These are phyloP conservation scores for Polychaeton citri DNA, from an alignment of 2,329 filamentous ascomycete genomes.

Conservation along the genomic window DNA sequence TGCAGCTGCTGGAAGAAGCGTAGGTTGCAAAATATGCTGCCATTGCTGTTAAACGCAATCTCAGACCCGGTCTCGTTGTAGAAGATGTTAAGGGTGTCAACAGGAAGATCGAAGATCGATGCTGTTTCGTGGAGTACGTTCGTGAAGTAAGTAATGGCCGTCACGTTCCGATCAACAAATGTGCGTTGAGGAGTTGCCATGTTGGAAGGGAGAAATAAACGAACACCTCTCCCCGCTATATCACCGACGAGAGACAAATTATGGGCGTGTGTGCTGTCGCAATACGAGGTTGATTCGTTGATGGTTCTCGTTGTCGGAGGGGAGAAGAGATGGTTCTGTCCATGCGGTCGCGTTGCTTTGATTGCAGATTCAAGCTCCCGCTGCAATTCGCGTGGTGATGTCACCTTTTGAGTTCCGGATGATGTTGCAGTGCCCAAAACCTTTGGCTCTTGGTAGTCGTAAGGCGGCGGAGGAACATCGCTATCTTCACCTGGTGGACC, in stretches of 20 bases:
- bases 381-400: conserved; percentile 38
- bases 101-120: conserved; percentile 57
- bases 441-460: conserved; percentile 14
- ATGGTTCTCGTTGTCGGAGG: conserved; percentile 59
- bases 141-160: conserved; percentile 56
- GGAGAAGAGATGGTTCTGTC: conserved; percentile 59
- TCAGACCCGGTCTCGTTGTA: conserved; percentile 66
- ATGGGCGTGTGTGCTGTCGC: conserved; percentile 61
- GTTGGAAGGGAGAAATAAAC: neutral
- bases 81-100: conserved; percentile 67
- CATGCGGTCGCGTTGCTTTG: conserved; percentile 62
- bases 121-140: conserved; percentile 55
- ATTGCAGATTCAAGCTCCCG: conserved; percentile 68
- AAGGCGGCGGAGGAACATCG: conserved; percentile 18
- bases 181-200: neutral
- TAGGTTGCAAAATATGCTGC: conserved; percentile 88
- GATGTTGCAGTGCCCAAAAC: conserved; percentile 5
- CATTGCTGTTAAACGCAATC: conserved; percentile 83
- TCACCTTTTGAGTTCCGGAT: conserved; percentile 22
- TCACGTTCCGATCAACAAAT: conserved; percentile 27
- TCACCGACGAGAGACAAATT: conserved; percentile 60
- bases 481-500: neutral
- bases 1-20: conserved; percentile 77
- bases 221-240: conserved; percentile 30
- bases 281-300: conserved; percentile 70